These are phyloP conservation scores for Cordyceps fumosorosea DNA, from an alignment of 2,329 filamentous ascomycete genomes.

Conservation along the genomic window DNA sequence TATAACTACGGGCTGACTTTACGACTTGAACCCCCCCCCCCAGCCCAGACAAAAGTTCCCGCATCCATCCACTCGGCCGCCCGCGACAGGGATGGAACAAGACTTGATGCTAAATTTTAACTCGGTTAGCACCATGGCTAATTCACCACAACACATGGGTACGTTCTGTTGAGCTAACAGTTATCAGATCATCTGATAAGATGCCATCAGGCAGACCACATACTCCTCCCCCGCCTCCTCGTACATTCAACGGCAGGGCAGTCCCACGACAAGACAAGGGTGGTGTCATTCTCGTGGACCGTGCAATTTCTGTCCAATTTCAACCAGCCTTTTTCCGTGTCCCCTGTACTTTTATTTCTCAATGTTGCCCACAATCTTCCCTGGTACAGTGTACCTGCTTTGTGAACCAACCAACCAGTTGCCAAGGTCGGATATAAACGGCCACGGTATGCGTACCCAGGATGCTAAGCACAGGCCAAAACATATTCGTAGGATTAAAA, in stretches of 20 bases:
- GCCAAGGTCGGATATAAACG: slow-evolving; percentile 4
- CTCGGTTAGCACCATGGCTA: background rate
- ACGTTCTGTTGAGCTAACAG: background rate
- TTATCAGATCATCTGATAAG: slow-evolving; percentile 15
- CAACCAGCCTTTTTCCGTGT: background rate
- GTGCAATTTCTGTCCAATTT: background rate
- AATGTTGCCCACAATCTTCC: no score
- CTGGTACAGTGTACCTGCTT: no score
- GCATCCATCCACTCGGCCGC: background rate
- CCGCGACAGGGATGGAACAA: background rate
- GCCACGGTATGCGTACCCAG: slow-evolving; percentile 5
- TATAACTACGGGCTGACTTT: background rate
- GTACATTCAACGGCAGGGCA: background rate
- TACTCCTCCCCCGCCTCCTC: background rate
- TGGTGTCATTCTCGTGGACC: background rate
- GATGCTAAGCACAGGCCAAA: background rate
- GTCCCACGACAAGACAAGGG: background rate
- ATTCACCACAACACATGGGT: no score
- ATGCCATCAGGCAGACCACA: background rate
- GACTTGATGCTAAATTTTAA: background rate
- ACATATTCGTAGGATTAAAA: background rate
- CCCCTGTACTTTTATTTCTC: background rate
- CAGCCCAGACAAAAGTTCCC: background rate
- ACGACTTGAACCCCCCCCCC: no score
- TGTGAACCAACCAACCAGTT: no score